Percentiles rank a stretch among this genome's conserved stretches.
Evolutionary conservation across 2,329 filamentous ascomycete species (phyloP).

Genomic region (Colletotrichum sp.): DNA sequence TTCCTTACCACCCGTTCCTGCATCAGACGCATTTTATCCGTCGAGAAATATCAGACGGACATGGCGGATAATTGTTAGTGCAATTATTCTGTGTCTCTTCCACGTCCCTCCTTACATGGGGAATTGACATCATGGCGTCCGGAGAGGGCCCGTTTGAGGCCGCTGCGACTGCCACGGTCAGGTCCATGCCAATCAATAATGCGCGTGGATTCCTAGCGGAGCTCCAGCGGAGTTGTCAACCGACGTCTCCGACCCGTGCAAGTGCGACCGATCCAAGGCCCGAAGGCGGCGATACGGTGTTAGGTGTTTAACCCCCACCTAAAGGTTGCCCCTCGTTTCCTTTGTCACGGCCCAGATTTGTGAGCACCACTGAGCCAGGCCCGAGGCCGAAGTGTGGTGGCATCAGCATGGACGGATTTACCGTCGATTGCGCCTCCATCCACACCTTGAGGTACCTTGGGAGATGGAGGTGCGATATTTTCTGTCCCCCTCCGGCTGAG

Average conservation of each 20-base stretch:
- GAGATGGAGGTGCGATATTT: slow-evolving; percentile 21
- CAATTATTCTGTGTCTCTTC: not conserved
- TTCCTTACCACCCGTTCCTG: not conserved
- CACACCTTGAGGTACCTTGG: slow-evolving; percentile 18
- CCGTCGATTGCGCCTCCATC: not conserved
- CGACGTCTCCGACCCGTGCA: slow-evolving; percentile 12
- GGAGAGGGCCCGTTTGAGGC: not conserved
- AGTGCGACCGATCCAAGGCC: slow-evolving; percentile 17
- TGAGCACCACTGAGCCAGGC: not conserved
- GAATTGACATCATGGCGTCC: slow-evolving; percentile 14
- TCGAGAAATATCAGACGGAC: not conserved
- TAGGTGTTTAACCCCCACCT: slow-evolving; percentile 12
- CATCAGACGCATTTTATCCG: slow-evolving; percentile 12
- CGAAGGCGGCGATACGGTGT: slow-evolving; percentile 16
- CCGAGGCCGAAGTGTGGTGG: not conserved
- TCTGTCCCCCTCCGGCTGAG: slow-evolving; percentile 15
- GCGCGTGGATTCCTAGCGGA: slow-evolving; percentile 19
- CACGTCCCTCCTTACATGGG: not conserved
- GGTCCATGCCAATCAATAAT: slow-evolving; percentile 15
- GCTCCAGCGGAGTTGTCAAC: slow-evolving; percentile 17
- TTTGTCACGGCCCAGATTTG: slow-evolving; percentile 10
- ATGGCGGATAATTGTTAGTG: slow-evolving; percentile 8
- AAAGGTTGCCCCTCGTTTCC: slow-evolving; percentile 6
- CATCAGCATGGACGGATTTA: slow-evolving; percentile 5
- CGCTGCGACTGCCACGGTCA: not conserved